Evolutionary conservation across 2,329 filamentous ascomycete genomes (phyloP).

Genomic region (Aspergillus sp.): DNA sequence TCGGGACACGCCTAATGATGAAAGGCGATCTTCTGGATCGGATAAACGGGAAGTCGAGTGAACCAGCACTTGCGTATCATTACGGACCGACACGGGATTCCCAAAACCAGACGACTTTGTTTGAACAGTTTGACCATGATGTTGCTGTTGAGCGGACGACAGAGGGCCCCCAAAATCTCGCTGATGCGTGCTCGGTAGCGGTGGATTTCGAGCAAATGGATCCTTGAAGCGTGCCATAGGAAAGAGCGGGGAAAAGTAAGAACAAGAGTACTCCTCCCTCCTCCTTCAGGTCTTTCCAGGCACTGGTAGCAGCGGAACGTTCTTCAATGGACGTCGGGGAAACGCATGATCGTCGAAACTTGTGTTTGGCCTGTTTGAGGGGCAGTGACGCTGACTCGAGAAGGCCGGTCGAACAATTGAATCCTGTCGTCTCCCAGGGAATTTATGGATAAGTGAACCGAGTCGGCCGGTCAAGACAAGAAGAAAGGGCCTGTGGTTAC

Average conservation of each 20-base stretch:
- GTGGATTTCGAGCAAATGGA: constrained; percentile 5
- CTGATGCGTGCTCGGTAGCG: constrained; percentile 1
- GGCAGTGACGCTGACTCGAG: not conserved
- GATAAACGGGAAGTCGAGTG: constrained; percentile 1
- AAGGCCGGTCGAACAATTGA: no score
- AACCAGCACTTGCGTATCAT: constrained; percentile 6
- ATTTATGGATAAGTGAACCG: no score
- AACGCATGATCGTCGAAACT: not conserved
- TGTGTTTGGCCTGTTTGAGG: not conserved
- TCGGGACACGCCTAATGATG: not conserved
- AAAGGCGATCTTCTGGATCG: not conserved
- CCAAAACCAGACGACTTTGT: not conserved
- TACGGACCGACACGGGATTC: not conserved
- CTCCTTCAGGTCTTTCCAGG: constrained; percentile 1
- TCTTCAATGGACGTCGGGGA: not conserved
- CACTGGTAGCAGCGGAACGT: not conserved
- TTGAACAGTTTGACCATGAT: constrained; percentile 1
- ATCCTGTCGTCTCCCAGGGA: no score
- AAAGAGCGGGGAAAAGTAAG: not conserved
- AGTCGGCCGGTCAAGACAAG: no score
- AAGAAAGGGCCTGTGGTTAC: no score
- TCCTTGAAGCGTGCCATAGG: constrained; percentile 7
- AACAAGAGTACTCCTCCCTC: not conserved
- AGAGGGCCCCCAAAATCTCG: not conserved
- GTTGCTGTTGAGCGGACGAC: not conserved